A percentile compares a stretch with the other conserved stretches of the same genome.
Evolutionary conservation across 1,284 basidiomycete species (phyloP).

Genomic region (Spongispora temasekensis): DNA sequence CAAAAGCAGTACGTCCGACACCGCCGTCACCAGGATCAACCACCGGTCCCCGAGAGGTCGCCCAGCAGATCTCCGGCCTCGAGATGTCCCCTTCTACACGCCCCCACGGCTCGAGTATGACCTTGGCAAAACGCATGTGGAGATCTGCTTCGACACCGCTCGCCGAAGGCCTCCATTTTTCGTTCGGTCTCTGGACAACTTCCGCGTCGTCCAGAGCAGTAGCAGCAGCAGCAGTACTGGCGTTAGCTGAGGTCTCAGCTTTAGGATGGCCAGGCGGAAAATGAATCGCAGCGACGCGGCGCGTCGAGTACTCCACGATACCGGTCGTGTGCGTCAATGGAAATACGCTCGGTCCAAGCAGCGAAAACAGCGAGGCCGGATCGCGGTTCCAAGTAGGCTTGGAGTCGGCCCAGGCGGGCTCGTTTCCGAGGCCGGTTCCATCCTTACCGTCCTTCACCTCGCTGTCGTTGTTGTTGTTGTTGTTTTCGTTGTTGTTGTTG

Average conservation of each 20-base stretch:
- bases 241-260: not conserved
- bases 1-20: not conserved
- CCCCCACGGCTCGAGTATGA: conserved; percentile 59
- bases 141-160: conserved; percentile 53
- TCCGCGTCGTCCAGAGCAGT: not conserved
- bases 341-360: conserved; percentile 47
- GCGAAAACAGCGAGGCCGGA: conserved; percentile 33
- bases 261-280: conserved; percentile 27
- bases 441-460: too few relatives aligned
- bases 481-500: too few relatives aligned
- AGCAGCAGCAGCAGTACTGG: not conserved
- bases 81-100: conserved; percentile 42
- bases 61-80: conserved; percentile 41
- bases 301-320: conserved; percentile 51
- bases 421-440: too few relatives aligned
- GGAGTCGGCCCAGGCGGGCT: conserved; percentile 14
- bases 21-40: conserved; percentile 22
- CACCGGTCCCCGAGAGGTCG: conserved; percentile 47
- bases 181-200: not conserved
- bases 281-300: conserved; percentile 41
- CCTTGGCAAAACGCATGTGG: conserved; percentile 45
- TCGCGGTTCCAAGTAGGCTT: conserved; percentile 31
- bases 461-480: too few relatives aligned
- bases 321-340: conserved; percentile 53
- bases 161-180: conserved; percentile 31